Evolutionary conservation across 2,329 filamentous ascomycete genomes (phyloP).

Genomic region (Periconia digitata): DNA sequence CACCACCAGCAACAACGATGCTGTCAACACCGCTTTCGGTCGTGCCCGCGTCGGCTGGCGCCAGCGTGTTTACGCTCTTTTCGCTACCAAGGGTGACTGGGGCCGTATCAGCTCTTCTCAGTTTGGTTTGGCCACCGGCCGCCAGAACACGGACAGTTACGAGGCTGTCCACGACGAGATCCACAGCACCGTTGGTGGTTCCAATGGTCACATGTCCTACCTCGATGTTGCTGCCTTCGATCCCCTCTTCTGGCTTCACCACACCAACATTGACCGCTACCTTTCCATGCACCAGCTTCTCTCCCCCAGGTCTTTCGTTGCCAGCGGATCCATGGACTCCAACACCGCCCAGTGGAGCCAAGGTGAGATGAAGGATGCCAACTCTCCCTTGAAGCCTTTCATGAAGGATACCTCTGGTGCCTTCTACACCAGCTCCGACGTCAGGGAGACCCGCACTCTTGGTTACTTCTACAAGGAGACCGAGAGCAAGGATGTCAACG

Average conservation of each 20-base stretch:
- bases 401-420: constrained; percentile 40
- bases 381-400: constrained; percentile 49
- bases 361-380: constrained; percentile 51
- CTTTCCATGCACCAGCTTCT: constrained; percentile 80
- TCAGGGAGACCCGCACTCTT: constrained; percentile 45
- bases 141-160: constrained; percentile 39
- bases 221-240: constrained; percentile 77
- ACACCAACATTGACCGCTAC: constrained; percentile 42
- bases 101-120: constrained; percentile 30
- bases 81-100: constrained; percentile 35
- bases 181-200: constrained; percentile 38
- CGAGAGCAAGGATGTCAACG: constrained; percentile 18
- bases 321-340: constrained; percentile 42
- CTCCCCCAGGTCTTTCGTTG: constrained; percentile 69
- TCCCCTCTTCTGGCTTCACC: constrained; percentile 58
- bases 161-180: constrained; percentile 39
- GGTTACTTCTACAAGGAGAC: constrained; percentile 43
- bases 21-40: constrained; percentile 32
- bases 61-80: constrained; percentile 41
- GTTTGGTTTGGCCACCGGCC: constrained; percentile 33
- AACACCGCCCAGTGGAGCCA: constrained; percentile 46
- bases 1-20: constrained; percentile 42
- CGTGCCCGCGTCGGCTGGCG: constrained; percentile 33
- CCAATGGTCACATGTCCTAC: constrained; percentile 71
- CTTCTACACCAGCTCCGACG: constrained; percentile 48